Evolutionary conservation across 257 asterid species (phyloP).

Genomic region (Gentiana dahurica): DNA sequence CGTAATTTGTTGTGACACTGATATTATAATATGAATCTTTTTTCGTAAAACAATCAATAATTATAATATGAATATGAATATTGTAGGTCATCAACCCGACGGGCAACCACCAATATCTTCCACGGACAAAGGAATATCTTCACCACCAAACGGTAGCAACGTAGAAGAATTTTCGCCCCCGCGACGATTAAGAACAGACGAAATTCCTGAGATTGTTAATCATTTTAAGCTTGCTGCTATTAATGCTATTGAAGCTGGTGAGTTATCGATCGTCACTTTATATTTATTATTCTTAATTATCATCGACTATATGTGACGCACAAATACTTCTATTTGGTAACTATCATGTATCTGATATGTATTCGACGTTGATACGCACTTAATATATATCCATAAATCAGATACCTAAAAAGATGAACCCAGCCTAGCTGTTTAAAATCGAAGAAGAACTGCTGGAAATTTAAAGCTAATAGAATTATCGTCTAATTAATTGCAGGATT

Average conservation of each 20-base stretch:
- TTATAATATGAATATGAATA: neutral
- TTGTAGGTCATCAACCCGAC: slow-evolving; percentile 20
- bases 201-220: slow-evolving; percentile 17
- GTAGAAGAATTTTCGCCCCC: slow-evolving; percentile 15
- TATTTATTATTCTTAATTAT: neutral
- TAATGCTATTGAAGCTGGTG: slow-evolving; percentile 26
- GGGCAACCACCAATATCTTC: slow-evolving; percentile 24
- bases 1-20: too few species aligned
- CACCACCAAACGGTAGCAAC: slow-evolving; percentile 7
- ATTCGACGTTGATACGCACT: too few species aligned
- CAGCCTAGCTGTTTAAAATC: too few species aligned
- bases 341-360: too few species aligned
- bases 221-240: slow-evolving; percentile 21
- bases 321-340: too few species aligned
- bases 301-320: too few species aligned
- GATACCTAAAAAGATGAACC: too few species aligned
- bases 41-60: too few species aligned
- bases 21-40: too few species aligned
- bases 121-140: slow-evolving; percentile 13
- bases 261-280: neutral
- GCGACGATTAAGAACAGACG: slow-evolving; percentile 10
- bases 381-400: too few species aligned
- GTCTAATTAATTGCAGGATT: slow-evolving; percentile 8
- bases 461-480: too few species aligned
- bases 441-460: too few species aligned